These are phyloP conservation scores for Wickerhamiella nectarea DNA, from an alignment of 805 yeast species.

Conservation along the genomic window DNA sequence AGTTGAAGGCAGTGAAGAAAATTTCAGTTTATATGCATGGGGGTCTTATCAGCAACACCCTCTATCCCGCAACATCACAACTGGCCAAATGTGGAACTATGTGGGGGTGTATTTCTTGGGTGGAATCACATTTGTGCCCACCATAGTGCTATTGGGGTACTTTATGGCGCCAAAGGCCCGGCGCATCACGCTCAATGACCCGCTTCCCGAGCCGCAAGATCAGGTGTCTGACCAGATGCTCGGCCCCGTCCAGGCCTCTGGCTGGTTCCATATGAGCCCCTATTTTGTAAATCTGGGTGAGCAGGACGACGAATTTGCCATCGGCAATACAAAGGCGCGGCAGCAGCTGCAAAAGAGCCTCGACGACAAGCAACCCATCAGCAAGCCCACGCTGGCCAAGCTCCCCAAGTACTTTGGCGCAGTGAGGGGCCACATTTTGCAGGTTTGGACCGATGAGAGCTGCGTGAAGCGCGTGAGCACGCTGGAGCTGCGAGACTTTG, in stretches of 20 bases:
- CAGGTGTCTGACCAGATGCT: conserved; percentile 13
- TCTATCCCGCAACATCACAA: background rate
- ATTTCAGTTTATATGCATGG: background rate
- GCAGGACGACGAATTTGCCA: conserved; percentile 49
- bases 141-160: conserved; percentile 31
- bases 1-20: background rate
- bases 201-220: conserved; percentile 3
- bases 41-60: background rate
- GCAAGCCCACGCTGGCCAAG: conserved; percentile 13
- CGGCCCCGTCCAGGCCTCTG: conserved; percentile 12
- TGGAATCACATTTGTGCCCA: conserved; percentile 68
- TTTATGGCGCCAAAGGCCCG: conserved; percentile 28
- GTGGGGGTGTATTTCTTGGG: conserved; percentile 51
- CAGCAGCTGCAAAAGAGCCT: conserved; percentile 6
- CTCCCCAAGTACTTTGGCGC: conserved; percentile 29
- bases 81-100: conserved; percentile 16
- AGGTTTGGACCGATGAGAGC: conserved; percentile 62
- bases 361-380: conserved; percentile 23
- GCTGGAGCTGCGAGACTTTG: conserved; percentile 54
- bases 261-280: conserved; percentile 15
- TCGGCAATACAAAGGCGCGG: conserved; percentile 27
- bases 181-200: conserved; percentile 22
- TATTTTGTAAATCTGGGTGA: conserved; percentile 23
- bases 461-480: conserved; percentile 61
- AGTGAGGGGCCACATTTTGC: conserved; percentile 74